Conservation (phyloP, 2,329 filamentous ascomycete genomes). For the Thielaviopsis punctulata region DNA sequence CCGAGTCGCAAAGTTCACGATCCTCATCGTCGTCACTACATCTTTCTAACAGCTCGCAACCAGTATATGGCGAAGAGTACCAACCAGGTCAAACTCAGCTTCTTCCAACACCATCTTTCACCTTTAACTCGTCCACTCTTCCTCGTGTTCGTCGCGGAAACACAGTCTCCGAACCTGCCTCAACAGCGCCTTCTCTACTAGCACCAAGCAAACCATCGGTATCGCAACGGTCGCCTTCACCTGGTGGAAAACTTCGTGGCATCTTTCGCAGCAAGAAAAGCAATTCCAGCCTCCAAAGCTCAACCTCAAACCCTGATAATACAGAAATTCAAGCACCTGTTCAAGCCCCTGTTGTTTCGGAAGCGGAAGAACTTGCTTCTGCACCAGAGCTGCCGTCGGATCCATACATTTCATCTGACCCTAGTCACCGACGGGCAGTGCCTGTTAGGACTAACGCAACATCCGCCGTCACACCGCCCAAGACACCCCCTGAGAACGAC, state of each 20-base stretch:
- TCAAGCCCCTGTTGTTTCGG: conserved; percentile 1
- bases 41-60: background rate
- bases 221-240: conserved; percentile 41
- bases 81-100: conserved; percentile 23
- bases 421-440: background rate
- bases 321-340: conserved; percentile 20
- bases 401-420: background rate
- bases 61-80: background rate
- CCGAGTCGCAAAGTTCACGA: background rate
- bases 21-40: background rate
- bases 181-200: conserved; percentile 18
- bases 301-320: conserved; percentile 1
- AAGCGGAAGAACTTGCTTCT: conserved; percentile 5
- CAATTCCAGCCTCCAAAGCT: conserved; percentile 17
- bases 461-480: conserved; percentile 20
- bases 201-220: conserved; percentile 28
- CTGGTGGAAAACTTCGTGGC: conserved; percentile 52
- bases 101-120: conserved; percentile 19
- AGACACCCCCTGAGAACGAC: conserved; percentile 25
- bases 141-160: conserved; percentile 16
- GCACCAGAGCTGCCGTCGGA: background rate
- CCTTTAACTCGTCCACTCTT: conserved; percentile 16
- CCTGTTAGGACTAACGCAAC: conserved; percentile 5
- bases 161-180: conserved; percentile 11
- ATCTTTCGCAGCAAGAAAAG: conserved; percentile 46